Evolutionary conservation across 768 basidiomycete species (phyloP), one percentile per base, ranked within the genome.

Genomic region (Leccinum pellstonianum): DNA sequence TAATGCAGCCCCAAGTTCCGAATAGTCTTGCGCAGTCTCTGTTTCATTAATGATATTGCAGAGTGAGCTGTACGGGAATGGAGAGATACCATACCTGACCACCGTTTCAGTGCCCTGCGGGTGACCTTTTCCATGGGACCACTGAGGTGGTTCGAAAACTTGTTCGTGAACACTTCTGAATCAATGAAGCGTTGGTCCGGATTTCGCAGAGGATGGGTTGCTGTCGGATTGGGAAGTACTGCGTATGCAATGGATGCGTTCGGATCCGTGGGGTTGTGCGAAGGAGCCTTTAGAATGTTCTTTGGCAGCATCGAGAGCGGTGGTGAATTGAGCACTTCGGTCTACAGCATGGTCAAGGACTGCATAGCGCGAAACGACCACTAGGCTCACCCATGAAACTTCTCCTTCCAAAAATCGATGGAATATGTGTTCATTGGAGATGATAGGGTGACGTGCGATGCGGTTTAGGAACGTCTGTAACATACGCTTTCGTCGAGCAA

Each of bases 81-180:
- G 41, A 59, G 48, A 54, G 25, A 58, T 51, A 29, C 73, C 83
- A 56, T 70, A 90, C 94, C 94, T 73, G 91, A 86, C 96, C 97
- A 99, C 54, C 97, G 83, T 78, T 97, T 98, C 70, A 95, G 83
- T 17, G 88, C 84, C 63, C 96, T 80, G 54, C 96, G 83, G 17
- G 96, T 95, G 23, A 98, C 93, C 73, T 94, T 98, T 75, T 99
- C 97, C 91, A 99, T 91, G 2, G 87, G 91, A 2, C 95, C 93
- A 56, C 83, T 82, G 57, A 99, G 79, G 77, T 99, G 97, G 57
- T 86, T 86, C 50, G 94, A 90, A 72, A 98, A 99, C 75, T 96
- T 97, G 75, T 86, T 86, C 3, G 97, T 99, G 72, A 99, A 99
- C 4, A 86, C 83, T 74, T 99, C 97, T 1, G 94, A 96, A 71